Evolutionary conservation across 1,284 basidiomycete species (phyloP), one percentile per base, ranked within the genome.

Genomic region (Ganoderma resinaceum): DNA sequence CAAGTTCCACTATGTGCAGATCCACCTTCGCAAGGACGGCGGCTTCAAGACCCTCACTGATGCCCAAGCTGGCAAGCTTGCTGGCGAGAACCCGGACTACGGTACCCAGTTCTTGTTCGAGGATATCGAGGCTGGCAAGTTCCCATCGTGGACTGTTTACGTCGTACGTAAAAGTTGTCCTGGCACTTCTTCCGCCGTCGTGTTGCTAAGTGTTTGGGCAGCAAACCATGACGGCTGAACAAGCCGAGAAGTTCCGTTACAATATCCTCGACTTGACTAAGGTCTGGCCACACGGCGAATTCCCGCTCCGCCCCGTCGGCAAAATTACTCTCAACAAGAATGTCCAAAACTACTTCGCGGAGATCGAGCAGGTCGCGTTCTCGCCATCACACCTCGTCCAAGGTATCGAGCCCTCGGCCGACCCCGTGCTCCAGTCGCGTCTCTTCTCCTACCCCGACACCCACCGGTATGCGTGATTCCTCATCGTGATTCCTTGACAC

Each of bases 371-470:
- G 86, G 84, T 82, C 69, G 95, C 95, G 1, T 97, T 95, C 84
- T 87, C 93, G 40, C 96, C 96, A 0, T 92, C 93, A 0, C 95
- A 98, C 80, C 81, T 91, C 62, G 83, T 97, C 3, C 93, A 93
- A 1, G 97, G 96, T 79, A 88, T 96, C 75, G 96, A 97, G 84
- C 87, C 95, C 42, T 91, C 92, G 20, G 88, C 91, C 43, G 96
- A 98, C 81, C 96, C 96, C 20, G 93, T 98, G 70, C 86, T 98
- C 72, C 96, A 98, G 80, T 92, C 92, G 35, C 94, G 96, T 71
- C 87, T 98, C 52, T 98, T 97, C 90, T 95, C 95, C 12, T 98
- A 98, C 86, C 94, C 95, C 5, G 96, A 98, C 80, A 95, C 96
- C 8, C 96, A 97, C 80, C 90, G 74, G 74, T 72, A 26, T 20